phyloP scores from a whole-genome alignment of 352 stramenopile genomes.

The Globisporangium takayamanum region DNA sequence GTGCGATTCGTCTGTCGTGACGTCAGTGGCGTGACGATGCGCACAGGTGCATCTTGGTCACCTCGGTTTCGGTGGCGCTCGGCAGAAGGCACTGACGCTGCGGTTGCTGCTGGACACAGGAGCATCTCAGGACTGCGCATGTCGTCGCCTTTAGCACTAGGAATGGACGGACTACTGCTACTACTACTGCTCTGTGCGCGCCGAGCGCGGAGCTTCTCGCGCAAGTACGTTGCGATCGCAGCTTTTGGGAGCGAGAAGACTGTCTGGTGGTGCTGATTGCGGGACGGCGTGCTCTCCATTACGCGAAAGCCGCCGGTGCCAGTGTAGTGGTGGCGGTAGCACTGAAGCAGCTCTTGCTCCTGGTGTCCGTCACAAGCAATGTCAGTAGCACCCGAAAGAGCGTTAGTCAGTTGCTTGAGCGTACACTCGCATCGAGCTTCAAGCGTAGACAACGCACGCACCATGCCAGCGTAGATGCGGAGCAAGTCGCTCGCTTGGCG shows the following conservation, averaged over 20 bases:
- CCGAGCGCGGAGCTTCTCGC: slow-evolving; percentile 41
- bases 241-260: slow-evolving; percentile 47
- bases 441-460: slow-evolving; percentile 8
- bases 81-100: not conserved
- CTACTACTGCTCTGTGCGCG: not conserved
- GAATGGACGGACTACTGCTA: not conserved
- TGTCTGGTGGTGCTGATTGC: slow-evolving; percentile 8
- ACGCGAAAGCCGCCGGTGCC: slow-evolving; percentile 39
- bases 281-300: slow-evolving; percentile 1
- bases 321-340: slow-evolving; percentile 62
- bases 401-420: not conserved
- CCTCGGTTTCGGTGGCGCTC: not conserved
- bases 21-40: not conserved
- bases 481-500: slow-evolving; percentile 32
- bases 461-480: slow-evolving; percentile 42
- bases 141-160: slow-evolving; percentile 39
- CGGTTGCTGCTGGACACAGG: slow-evolving; percentile 9
- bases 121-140: slow-evolving; percentile 28
- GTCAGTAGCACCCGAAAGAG: not conserved
- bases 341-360: slow-evolving; percentile 58
- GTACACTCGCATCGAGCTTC: not conserved
- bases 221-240: slow-evolving; percentile 48
- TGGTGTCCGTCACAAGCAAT: not conserved
- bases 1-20: slow-evolving; percentile 11
- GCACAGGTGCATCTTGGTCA: not conserved